Evolutionary conservation across 2,329 filamentous ascomycete genomes (phyloP).

Genomic region (Huntiella bhutanensis): DNA sequence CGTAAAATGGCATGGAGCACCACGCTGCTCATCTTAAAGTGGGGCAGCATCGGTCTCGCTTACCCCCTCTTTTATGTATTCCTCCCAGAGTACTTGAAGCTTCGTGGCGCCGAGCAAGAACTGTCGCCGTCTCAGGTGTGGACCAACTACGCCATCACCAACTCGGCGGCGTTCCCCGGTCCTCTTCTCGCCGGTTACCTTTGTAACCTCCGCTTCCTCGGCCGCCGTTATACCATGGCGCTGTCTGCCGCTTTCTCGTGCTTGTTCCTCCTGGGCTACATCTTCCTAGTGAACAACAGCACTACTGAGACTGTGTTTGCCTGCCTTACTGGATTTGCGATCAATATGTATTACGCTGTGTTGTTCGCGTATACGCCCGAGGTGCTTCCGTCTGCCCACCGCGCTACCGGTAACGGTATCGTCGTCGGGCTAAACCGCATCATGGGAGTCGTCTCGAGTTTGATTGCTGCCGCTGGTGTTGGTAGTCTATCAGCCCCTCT

Average conservation of each 20-base stretch:
- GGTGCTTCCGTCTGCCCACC: constrained; percentile 47
- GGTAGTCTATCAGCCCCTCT: constrained; percentile 44
- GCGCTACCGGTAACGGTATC: constrained; percentile 54
- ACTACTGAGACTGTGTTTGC: constrained; percentile 46
- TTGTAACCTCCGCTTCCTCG: constrained; percentile 38
- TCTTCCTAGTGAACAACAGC: constrained; percentile 34
- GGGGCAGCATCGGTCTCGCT: constrained; percentile 50
- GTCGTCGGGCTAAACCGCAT: constrained; percentile 51
- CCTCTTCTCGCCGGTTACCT: constrained; percentile 51
- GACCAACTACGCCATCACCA: constrained; percentile 55
- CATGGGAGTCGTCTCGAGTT: constrained; percentile 55
- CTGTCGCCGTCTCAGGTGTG: constrained; percentile 39
- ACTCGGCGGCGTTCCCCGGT: constrained; percentile 48
- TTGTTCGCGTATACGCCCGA: constrained; percentile 45
- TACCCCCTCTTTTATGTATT: constrained; percentile 65
- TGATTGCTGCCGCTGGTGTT: constrained; percentile 43
- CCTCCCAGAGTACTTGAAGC: constrained; percentile 28
- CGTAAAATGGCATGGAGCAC: constrained; percentile 42
- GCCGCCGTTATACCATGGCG: constrained; percentile 44
- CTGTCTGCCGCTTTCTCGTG: constrained; percentile 48
- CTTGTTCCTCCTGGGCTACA: constrained; percentile 59
- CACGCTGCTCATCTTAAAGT: constrained; percentile 46
- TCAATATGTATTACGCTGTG: constrained; percentile 57
- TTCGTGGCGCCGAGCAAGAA: constrained; percentile 35
- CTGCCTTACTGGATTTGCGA: constrained; percentile 45